Conservation (phyloP, 2,329 filamentous ascomycete genomes). For the Colletotrichum simmondsii region DNA sequence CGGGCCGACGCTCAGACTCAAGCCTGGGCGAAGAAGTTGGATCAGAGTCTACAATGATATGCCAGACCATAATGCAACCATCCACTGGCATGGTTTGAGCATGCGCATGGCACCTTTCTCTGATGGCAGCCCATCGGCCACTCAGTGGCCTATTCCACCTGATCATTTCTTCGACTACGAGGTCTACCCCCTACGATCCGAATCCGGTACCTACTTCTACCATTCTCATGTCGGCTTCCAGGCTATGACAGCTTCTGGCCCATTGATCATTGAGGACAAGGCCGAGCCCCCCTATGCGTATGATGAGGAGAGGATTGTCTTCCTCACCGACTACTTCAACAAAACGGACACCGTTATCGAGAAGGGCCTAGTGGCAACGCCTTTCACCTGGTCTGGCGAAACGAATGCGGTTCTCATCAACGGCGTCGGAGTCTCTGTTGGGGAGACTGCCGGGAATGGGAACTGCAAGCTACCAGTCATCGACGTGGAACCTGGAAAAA, state of each 20-base stretch:
- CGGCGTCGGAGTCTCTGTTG: slow-evolving; percentile 50
- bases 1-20: slow-evolving; percentile 59
- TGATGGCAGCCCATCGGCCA: slow-evolving; percentile 69
- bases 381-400: slow-evolving; percentile 70
- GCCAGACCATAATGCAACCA: slow-evolving; percentile 61
- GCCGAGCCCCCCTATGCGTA: slow-evolving; percentile 64
- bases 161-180: slow-evolving; percentile 76
- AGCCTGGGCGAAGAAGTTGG: slow-evolving; percentile 62
- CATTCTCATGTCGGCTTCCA: slow-evolving; percentile 76
- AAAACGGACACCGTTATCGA: slow-evolving; percentile 64
- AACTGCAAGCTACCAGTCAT: slow-evolving; percentile 62
- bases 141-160: slow-evolving; percentile 74
- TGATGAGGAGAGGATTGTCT: slow-evolving; percentile 68
- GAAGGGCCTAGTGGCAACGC: slow-evolving; percentile 56
- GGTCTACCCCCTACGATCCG: slow-evolving; percentile 60
- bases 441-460: slow-evolving; percentile 36
- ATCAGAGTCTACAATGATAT: slow-evolving; percentile 70
- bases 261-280: slow-evolving; percentile 67
- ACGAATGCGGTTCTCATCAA: slow-evolving; percentile 68
- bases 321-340: slow-evolving; percentile 67
- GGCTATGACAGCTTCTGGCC: slow-evolving; percentile 65
- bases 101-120: slow-evolving; percentile 70
- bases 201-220: slow-evolving; percentile 75
- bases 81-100: slow-evolving; percentile 76
- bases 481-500: slow-evolving; percentile 68